phyloP scores from a whole-genome alignment of 2,329 filamentous ascomycete species.

The Hypoxylon sp. region DNA sequence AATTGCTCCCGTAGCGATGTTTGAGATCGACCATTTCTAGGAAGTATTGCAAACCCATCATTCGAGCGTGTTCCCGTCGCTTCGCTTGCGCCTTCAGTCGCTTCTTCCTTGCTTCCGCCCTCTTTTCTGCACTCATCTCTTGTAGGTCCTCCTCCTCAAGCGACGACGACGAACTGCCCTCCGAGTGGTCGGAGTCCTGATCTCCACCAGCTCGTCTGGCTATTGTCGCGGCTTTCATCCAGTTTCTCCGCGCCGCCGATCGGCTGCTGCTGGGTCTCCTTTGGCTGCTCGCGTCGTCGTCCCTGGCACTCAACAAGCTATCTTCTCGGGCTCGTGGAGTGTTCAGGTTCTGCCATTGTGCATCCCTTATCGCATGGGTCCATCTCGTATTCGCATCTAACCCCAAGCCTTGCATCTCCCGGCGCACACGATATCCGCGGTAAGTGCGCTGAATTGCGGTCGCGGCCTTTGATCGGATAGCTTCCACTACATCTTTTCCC shows the following conservation, averaged over 20 bases:
- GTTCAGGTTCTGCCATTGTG: conserved; percentile 65
- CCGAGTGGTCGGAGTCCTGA: conserved; percentile 64
- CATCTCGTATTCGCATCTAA: conserved; percentile 78
- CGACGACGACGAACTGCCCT: conserved; percentile 52
- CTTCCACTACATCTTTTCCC: conserved; percentile 40
- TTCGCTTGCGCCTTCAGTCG: conserved; percentile 65
- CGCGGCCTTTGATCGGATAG: conserved; percentile 60
- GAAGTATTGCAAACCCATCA: conserved; percentile 89
- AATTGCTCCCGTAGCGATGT: conserved; percentile 87
- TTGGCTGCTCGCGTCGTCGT: conserved; percentile 21
- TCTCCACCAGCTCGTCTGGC: conserved; percentile 79
- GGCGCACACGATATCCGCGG: conserved; percentile 78
- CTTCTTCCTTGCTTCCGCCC: conserved; percentile 54
- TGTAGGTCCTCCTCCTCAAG: conserved; percentile 48
- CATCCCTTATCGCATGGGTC: conserved; percentile 73
- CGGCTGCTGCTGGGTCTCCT: conserved; percentile 43
- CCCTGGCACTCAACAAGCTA: conserved; percentile 28
- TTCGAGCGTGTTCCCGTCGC: conserved; percentile 75
- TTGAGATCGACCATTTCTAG: conserved; percentile 87
- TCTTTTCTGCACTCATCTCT: conserved; percentile 54
- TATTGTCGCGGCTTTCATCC: conserved; percentile 79
- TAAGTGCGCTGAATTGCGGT: conserved; percentile 77
- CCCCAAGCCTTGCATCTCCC: conserved; percentile 76
- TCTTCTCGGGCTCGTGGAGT: conserved; percentile 57
- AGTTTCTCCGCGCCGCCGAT: conserved; percentile 72